Evolutionary conservation across 2,329 filamentous ascomycete species (phyloP), one percentile per base, ranked within the genome.

Genomic region (Xylaria multiplex): DNA sequence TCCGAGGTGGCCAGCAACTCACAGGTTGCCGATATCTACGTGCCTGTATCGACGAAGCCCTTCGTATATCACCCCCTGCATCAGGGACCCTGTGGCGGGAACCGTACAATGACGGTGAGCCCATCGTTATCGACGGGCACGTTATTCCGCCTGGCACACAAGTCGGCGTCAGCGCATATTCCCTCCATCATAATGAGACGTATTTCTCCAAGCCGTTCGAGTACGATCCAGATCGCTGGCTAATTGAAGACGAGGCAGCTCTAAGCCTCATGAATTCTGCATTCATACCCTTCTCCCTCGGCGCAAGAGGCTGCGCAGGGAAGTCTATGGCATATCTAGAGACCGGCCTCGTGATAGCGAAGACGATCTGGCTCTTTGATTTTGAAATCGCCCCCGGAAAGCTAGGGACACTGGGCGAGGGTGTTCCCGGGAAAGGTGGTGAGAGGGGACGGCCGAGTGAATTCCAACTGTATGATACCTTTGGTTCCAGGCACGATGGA

Each of bases 321-420:
- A 84, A 84, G 75, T 73, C 78, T 0, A 72, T 83, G 35, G 81
- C 81, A 9, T 80, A 83, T 65, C 77, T 81, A 49, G 82, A 83
- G 70, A 68, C 81, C 61, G 79, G 77, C 11, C 70, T 83, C 1
- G 79, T 79, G 0, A 76, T 83, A 11, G 82, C 81, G 19, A 74
- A 81, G 43, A 73, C 81, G 4, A 37, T 83, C 40, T 82, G 73
- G 62, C 62, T 77, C 68, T 83, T 79, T 59, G 81, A 82, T 65
- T 66, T 82, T 37, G 56, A 60, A 42, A 30, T 7, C 2, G 64
- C 69, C 0, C 62, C 64, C 2, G 69, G 69, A 7, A 45, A 35
- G 7, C 1, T 16, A 3, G 66, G 49, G 9, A 5, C 58, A 6
- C 8, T 68, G 1, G 65, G 68, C 8, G 55, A 5, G 6, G 69